Evolutionary conservation across 108 stramenopile species (phyloP), one percentile per base, ranked within the genome.

Genomic region (Nitzschia sp.): DNA sequence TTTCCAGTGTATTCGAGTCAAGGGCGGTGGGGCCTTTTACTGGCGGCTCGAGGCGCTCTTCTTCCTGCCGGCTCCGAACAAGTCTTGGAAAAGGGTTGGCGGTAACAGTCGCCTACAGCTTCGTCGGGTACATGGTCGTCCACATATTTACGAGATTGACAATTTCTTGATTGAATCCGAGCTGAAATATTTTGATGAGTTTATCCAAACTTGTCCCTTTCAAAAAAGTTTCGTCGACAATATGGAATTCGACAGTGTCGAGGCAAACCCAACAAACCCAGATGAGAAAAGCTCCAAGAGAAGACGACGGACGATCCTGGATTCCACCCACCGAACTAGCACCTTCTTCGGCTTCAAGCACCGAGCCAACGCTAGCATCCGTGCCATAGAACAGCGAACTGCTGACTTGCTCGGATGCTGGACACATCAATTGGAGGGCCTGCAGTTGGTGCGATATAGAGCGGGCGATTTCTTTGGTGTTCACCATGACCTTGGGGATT

Each of bases 391-490:
- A 69, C 69, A 52, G 22, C 63, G 77, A 1, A 77, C 80, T 19
- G 85, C 89, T 3, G 60, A 68, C 19, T 57, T 85, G 28, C 41
- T 86, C 26, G 85, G 85, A 19, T 80, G 80, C 47, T 80, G 73
- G 73, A 35, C 68, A 16, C 46, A 61, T 71, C 65, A 69, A 26
- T 65, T 89, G 4, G 89, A 90, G 58, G 69, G 81, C 1, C 38
- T 90, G 16, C 89, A 90, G 45, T 38, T 90, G 28, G 89, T 90
- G 9, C 81, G 85, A 11, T 90, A 90, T 52, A 41, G 58, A n/a
- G 71, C 66, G 3, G 85, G 84, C 17, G 70, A 90, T 61, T 84
- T 82, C 59, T 90, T 90, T 61, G 82, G 85, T 19, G 58, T 78
- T 8, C 89, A 90, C 45, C 89, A 90, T 62, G 89, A 90, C 67